phyloP scores from a whole-genome alignment of 164 flowering plant genomes.

The Litsea cubeba region DNA sequence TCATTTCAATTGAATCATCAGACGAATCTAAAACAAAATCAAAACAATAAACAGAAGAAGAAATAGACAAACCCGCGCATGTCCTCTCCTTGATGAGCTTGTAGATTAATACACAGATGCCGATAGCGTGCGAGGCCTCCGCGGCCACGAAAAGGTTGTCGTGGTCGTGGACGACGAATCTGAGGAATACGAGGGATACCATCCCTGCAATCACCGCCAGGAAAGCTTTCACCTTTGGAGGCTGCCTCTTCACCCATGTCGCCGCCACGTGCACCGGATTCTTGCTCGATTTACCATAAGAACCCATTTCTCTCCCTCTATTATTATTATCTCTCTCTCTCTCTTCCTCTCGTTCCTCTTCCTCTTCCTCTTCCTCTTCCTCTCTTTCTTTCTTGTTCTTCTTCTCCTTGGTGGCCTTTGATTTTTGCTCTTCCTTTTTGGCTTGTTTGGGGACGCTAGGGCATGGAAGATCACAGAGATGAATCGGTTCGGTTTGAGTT shows the following conservation, averaged over 20 bases:
- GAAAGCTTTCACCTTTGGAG: conserved; percentile 33
- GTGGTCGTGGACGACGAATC: conserved; percentile 32
- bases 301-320: not conserved
- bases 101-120: conserved; percentile 33
- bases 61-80: conserved; percentile 24
- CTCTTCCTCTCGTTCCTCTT: not conserved
- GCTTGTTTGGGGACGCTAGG: too few species aligned
- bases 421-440: too few species aligned
- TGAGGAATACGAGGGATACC: conserved; percentile 27
- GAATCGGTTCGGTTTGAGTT: too few species aligned
- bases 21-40: too few species aligned
- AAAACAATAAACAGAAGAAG: not conserved
- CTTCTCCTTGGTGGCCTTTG: too few species aligned
- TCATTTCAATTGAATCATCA: too few species aligned
- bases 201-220: conserved; percentile 28
- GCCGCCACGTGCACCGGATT: conserved; percentile 10
- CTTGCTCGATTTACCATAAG: not conserved
- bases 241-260: conserved; percentile 32
- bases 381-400: not conserved
- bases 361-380: not conserved
- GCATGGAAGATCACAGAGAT: too few species aligned
- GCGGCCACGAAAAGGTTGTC: conserved; percentile 37
- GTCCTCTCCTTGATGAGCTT: conserved; percentile 34
- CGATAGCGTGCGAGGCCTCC: conserved; percentile 34
- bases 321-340: too few species aligned